Evolutionary conservation across 2,329 filamentous ascomycete genomes (phyloP).

Genomic region (Dactylellina cionopaga): DNA sequence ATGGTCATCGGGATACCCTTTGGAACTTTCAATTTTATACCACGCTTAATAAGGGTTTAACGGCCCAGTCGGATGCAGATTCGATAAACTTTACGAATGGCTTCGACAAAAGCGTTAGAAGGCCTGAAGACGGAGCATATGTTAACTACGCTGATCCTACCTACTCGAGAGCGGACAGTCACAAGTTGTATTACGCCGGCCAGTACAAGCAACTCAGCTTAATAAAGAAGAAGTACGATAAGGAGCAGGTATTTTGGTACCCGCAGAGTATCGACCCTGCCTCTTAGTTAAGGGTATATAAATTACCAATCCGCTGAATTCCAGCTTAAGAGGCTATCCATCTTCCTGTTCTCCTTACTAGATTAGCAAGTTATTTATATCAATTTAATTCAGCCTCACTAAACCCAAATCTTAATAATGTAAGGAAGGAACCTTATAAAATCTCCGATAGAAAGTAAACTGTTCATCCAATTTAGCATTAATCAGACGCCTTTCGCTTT

Average conservation of each 20-base stretch:
- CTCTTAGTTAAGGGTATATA: too few species aligned
- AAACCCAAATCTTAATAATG: too few species aligned
- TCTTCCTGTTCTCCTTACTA: too few species aligned
- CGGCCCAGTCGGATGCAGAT: neutral
- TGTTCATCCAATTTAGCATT: too few species aligned
- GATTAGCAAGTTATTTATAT: too few species aligned
- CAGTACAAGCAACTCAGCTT: constrained; percentile 20
- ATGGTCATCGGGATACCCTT: constrained; percentile 53
- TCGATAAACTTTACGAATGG: constrained; percentile 25
- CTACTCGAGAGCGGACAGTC: constrained; percentile 13
- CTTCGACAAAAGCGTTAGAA: constrained; percentile 37
- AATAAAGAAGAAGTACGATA: constrained; percentile 50
- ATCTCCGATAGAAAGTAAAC: too few species aligned
- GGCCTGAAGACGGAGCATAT: constrained; percentile 37
- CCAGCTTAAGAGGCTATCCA: too few species aligned
- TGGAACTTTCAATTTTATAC: constrained; percentile 55
- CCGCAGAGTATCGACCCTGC: constrained; percentile 51
- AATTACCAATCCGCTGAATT: too few species aligned
- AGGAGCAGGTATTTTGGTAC: constrained; percentile 49
- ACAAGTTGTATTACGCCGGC: constrained; percentile 40
- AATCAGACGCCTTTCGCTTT: too few species aligned
- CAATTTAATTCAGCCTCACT: too few species aligned
- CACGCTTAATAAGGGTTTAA: constrained; percentile 15
- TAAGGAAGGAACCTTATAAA: too few species aligned
- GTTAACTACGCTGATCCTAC: constrained; percentile 50